Base-by-base conservation (phyloP, 2,329 filamentous ascomycete species). In the Trichoderma hamatum region DNA sequence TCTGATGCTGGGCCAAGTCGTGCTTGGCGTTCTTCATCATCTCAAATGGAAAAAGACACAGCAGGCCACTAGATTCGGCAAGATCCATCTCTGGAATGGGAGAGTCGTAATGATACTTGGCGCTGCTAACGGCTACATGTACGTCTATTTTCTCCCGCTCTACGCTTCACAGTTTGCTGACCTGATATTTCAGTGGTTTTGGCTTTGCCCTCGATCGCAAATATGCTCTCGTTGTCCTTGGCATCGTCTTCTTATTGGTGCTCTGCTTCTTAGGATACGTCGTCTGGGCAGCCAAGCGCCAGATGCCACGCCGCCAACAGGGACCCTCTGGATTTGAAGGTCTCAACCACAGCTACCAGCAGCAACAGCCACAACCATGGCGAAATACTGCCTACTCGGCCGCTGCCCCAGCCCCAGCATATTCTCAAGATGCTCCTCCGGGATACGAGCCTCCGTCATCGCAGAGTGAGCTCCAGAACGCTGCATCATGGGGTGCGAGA, bases 61-160 rank as follows among this genome's bases (percentile, higher is more conserved):
- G 68, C 70, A 80, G 26, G 77, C 84, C 1, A 86, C 86, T 30
- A 81, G 82, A 72, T 80, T 87, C 39, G 82, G 84, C 64, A 84
- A 80, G 21, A 78, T 85, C 28, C 88, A 90, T 76, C 77, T 86
- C 24, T 87, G 87, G 84, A 78, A 88, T 3, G 88, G 88, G 2
- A 83, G 87, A 16, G 56, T 84, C 3, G 80, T 87, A 43, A 81
- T 90, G 24, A 75, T 83, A 11, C 73, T 88, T 3, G 88, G 86
- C 55, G 78, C 86, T 19, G 73, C 85, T 67, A 89, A 90, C 71
- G 85, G 82, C 26, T 88, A 88, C 71, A 77, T 89, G 85, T 86
- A 78, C 71, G 85, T 79, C 30, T 51, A 36, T 1, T 13, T 13
- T 26, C 19, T 3, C 4, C 21, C 9, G 3, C 9, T 6, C 16